These are phyloP conservation scores for Pleurotus platypus DNA, from an alignment of 768 basidiomycete species.

Conservation along the genomic window DNA sequence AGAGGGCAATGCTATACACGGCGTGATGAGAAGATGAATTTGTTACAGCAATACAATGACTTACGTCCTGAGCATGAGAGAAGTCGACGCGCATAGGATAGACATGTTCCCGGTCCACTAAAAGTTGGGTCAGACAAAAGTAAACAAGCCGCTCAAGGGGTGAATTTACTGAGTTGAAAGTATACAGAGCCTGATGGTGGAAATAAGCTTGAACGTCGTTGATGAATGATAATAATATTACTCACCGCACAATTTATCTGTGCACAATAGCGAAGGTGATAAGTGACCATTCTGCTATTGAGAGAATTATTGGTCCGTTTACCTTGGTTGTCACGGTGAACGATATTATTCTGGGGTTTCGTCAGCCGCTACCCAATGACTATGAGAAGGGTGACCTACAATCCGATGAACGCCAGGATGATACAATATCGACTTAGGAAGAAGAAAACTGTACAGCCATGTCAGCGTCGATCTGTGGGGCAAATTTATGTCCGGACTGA, in stretches of 20 bases:
- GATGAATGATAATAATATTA: slow-evolving; percentile 10
- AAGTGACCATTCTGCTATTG: no score
- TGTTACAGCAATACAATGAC: slow-evolving; percentile 12
- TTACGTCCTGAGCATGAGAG: slow-evolving; percentile 69
- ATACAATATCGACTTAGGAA: slow-evolving; percentile 73
- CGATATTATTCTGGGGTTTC: slow-evolving; percentile 48
- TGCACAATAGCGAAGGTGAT: not conserved
- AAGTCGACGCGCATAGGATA: slow-evolving; percentile 62
- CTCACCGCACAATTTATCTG: slow-evolving; percentile 62
- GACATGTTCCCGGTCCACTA: slow-evolving; percentile 66
- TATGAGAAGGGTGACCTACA: slow-evolving; percentile 37
- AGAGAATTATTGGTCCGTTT: slow-evolving; percentile 6
- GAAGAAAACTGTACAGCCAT: slow-evolving; percentile 45
- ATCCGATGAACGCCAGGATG: slow-evolving; percentile 58
- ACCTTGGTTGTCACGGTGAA: slow-evolving; percentile 48
- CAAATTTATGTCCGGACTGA: slow-evolving; percentile 10
- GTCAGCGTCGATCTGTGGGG: slow-evolving; percentile 4
- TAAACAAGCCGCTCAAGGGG: not conserved
- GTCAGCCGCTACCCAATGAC: not conserved
- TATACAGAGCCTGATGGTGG: slow-evolving; percentile 50
- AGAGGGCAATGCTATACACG: slow-evolving; percentile 55
- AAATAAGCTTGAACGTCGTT: slow-evolving; percentile 1
- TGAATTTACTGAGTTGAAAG: slow-evolving; percentile 58
- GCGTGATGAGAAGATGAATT: no score
- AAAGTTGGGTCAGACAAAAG: slow-evolving; percentile 2